Conservation (phyloP, 345 rosid genomes). For the Arabis hirsuta region DNA sequence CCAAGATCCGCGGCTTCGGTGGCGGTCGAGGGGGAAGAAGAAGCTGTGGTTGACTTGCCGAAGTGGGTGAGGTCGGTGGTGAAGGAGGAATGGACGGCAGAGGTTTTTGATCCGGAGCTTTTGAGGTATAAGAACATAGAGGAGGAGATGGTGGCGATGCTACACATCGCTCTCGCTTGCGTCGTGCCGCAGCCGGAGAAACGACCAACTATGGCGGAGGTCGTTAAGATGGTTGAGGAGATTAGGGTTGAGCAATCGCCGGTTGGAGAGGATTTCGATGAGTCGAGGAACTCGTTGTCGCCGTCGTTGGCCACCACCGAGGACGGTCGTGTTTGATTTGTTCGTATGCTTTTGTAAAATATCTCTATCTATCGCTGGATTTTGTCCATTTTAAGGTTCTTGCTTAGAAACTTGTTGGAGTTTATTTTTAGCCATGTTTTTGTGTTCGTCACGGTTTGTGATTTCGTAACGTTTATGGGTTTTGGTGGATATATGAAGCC, state of each 20-base stretch:
- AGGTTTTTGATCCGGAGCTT: constrained; percentile 93
- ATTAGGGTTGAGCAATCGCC: constrained; percentile 96
- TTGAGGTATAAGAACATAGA: constrained; percentile 94
- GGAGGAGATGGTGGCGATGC: constrained; percentile 89
- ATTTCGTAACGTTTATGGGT: constrained; percentile 13
- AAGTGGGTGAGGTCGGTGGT: constrained; percentile 96
- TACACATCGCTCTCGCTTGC: constrained; percentile 86
- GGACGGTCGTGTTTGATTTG: constrained; percentile 50
- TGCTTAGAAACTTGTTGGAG: constrained; percentile 31
- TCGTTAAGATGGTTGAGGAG: constrained; percentile 89
- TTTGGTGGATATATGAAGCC: constrained; percentile 26
- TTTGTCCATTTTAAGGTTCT: constrained; percentile 17
- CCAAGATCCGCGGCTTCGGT: constrained; percentile 65
- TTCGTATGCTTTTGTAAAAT: neutral
- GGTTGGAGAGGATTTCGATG: constrained; percentile 87
- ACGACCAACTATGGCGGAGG: constrained; percentile 83
- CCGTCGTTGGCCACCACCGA: constrained; percentile 92
- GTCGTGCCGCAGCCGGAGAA: constrained; percentile 77
- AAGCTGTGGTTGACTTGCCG: constrained; percentile 65
- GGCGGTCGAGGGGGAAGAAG: constrained; percentile 57
- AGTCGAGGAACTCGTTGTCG: constrained; percentile 83
- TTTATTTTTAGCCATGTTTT: constrained; percentile 21
- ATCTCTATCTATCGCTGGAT: constrained; percentile 14
- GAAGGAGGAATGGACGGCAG: constrained; percentile 97
- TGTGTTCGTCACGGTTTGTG: constrained; percentile 15